phyloP scores from a whole-genome alignment of 2,329 filamentous ascomycete genomes.

The Drechmeria coniospora region DNA sequence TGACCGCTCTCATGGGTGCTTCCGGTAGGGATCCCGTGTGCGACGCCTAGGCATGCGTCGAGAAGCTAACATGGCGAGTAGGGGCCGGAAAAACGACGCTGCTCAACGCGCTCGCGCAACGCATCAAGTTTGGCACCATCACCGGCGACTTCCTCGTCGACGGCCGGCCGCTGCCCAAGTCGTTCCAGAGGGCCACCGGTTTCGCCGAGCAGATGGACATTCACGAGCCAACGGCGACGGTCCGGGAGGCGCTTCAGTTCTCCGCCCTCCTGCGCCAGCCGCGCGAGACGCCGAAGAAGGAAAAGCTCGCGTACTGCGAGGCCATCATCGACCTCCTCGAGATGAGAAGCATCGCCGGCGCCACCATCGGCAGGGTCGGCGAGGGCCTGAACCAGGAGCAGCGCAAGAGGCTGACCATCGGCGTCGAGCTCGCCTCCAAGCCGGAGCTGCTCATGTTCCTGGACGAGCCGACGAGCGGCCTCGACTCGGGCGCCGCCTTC shows the following conservation, averaged over 20 bases:
- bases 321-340: conserved; percentile 54
- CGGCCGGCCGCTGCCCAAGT: conserved; percentile 52
- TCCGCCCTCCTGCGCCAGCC: conserved; percentile 50
- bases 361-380: conserved; percentile 43
- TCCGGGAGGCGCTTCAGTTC: conserved; percentile 50
- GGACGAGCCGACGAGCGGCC: conserved; percentile 45
- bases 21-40: conserved; percentile 16
- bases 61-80: conserved; percentile 9
- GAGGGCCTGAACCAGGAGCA: conserved; percentile 46
- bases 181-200: conserved; percentile 68
- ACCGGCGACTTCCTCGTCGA: conserved; percentile 69
- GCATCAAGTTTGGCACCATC: conserved; percentile 62
- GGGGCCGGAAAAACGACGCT: conserved; percentile 57
- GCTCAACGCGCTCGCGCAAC: conserved; percentile 57
- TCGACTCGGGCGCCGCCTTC: conserved; percentile 42
- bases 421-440: conserved; percentile 39
- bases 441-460: conserved; percentile 47
- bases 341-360: conserved; percentile 51
- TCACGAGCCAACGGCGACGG: conserved; percentile 50
- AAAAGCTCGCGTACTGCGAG: conserved; percentile 55
- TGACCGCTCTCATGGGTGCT: conserved; percentile 63
- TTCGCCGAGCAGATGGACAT: conserved; percentile 52
- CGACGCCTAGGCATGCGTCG: background rate
- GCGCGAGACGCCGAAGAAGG: conserved; percentile 35
- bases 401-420: conserved; percentile 39